These are phyloP conservation scores for Macrolepiota fuliginosa DNA, from an alignment of 768 basidiomycete species.

Conservation along the genomic window DNA sequence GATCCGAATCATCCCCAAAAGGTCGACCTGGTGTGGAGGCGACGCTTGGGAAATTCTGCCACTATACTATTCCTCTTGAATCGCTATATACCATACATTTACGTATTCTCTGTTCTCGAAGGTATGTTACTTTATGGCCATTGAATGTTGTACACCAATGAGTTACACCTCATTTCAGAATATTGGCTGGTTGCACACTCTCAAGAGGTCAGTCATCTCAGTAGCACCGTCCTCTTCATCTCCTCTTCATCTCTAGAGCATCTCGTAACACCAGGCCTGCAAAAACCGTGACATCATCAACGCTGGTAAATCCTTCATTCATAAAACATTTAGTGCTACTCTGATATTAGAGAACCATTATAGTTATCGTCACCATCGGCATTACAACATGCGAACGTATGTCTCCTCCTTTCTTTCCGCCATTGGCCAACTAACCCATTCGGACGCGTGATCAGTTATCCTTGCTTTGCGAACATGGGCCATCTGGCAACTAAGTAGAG, in stretches of 20 bases:
- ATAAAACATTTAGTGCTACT: not conserved
- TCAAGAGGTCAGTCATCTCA: not conserved
- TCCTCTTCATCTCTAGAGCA: not conserved
- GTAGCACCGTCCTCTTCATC: not conserved
- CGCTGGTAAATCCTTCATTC: not conserved
- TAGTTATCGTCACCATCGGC: not conserved
- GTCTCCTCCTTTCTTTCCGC: not conserved
- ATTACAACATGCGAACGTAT: not conserved
- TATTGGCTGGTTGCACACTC: not conserved
- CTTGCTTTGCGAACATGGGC: not conserved
- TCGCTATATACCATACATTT: not conserved
- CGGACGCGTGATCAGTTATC: not conserved
- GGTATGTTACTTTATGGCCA: not conserved
- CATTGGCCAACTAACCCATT: not conserved
- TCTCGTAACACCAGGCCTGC: not conserved
- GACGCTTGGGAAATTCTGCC: slow-evolving; percentile 6
- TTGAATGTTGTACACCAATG: not conserved
- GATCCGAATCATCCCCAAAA: slow-evolving; percentile 22
- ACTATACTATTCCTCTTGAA: not conserved
- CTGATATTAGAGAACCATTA: not conserved
- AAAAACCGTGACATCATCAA: not conserved
- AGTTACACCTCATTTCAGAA: not conserved
- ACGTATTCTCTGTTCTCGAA: not conserved
- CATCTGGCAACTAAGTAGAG: not conserved
- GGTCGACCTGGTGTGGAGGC: slow-evolving; percentile 8